Evolutionary conservation across 2,329 filamentous ascomycete genomes (phyloP), one percentile per base, ranked within the genome.

Genomic region (Colletotrichum lupini): DNA sequence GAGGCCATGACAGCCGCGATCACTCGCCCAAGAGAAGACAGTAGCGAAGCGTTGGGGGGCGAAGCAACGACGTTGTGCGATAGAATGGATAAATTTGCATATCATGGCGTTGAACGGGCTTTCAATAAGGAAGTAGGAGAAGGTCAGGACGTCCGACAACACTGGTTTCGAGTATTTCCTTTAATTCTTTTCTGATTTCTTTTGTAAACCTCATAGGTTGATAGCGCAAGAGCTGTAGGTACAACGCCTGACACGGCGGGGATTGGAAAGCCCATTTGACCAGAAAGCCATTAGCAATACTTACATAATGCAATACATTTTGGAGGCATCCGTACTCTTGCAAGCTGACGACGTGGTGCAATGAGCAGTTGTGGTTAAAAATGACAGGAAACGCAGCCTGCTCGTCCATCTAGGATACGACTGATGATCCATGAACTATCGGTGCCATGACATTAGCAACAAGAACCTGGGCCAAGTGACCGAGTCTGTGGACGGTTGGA

Each of bases 281-380:
- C 42, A n/a, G 53, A 28, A n/a, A 49, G 26, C 12, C 53, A 66
- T 71, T 65, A 65, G 60, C 71, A 73, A 70, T 7, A 66, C 26
- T 70, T 73, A 73, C 60, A 60, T 73, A 71, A 73, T 70, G 26
- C 26, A 59, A 73, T 70, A 32, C 30, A 22, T 28, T 19, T 49
- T 70, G 14, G 46, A 49, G 19, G 22, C 53, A 46, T 19, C 19
- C 24, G 7, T 22, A 37, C 5, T 28, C 56, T 66, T 66, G 70
- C 26, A 66, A 37, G 26, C 9, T 56, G 19, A 37, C 30, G 61
- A 49, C 19, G 24, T 30, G 53, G 63, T 28, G 32, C 67, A 42
- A 42, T 19, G 37, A 6, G 16, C 16, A 6, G 32, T 35, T 35
- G 11, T 35, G 32, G 32, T 35, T 35, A 35, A 35, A 35, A 35